Evolutionary conservation across 768 basidiomycete genomes (phyloP).

Genomic region (Lentinula edodes): DNA sequence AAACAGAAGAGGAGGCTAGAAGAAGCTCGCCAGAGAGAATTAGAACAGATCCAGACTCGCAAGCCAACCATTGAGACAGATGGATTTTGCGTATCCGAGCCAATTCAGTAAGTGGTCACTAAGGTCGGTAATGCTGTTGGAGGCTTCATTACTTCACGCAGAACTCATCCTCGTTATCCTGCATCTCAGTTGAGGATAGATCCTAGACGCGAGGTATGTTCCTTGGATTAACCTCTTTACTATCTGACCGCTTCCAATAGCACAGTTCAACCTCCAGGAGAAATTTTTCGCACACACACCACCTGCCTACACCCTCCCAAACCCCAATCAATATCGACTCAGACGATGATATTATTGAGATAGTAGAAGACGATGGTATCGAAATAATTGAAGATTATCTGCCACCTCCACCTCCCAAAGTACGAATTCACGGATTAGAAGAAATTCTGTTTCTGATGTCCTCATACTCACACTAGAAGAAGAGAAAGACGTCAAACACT

Average conservation of each 20-base stretch:
- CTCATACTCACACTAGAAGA: neutral
- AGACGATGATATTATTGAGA: neutral
- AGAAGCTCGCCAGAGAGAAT: neutral
- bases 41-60: neutral
- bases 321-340: neutral
- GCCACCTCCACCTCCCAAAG: neutral
- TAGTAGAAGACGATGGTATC: no score
- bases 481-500: neutral
- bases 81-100: neutral
- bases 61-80: neutral
- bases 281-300: neutral
- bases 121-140: neutral
- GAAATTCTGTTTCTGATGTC: neutral
- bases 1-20: neutral
- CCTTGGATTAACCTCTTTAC: neutral
- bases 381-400: no score
- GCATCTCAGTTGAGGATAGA: neutral
- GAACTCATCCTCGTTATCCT: neutral
- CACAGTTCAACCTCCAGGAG: neutral
- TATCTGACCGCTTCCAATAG: neutral
- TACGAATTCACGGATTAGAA: neutral
- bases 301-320: neutral
- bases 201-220: neutral
- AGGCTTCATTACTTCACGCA: neutral
- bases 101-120: neutral